Conservation (phyloP, 306 rosid genomes). For the Dryas drummondii region DNA sequence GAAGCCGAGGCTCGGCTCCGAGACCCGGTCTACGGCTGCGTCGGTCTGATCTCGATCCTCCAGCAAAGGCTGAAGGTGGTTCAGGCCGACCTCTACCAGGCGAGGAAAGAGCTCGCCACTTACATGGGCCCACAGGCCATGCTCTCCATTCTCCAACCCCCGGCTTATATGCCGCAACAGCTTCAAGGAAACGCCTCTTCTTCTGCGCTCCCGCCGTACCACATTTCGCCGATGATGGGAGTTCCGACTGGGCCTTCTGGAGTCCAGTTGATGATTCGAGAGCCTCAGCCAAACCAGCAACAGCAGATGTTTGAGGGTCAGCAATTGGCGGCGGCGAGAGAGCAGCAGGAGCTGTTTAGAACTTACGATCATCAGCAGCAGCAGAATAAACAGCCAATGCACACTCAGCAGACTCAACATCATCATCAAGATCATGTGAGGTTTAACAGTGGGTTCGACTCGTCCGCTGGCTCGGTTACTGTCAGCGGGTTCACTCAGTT, state of each 20-base stretch:
- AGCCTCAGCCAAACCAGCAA: constrained; percentile 37
- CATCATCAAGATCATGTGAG: constrained; percentile 47
- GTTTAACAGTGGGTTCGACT: constrained; percentile 61
- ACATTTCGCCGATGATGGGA: constrained; percentile 34
- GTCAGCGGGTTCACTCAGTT: constrained; percentile 54
- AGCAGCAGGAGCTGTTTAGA: constrained; percentile 65
- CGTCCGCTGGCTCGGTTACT: constrained; percentile 40
- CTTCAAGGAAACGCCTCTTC: constrained; percentile 33
- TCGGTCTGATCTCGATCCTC: constrained; percentile 82
- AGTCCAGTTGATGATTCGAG: constrained; percentile 53
- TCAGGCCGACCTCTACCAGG: constrained; percentile 53
- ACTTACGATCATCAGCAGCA: constrained; percentile 34
- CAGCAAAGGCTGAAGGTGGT: constrained; percentile 65
- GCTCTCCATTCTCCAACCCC: constrained; percentile 30
- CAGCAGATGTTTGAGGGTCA: constrained; percentile 69
- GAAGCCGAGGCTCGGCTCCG: constrained; percentile 87
- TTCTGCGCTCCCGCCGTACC: constrained; percentile 36
- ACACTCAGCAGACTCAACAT: constrained; percentile 35
- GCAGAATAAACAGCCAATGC: constrained; percentile 20
- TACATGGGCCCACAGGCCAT: constrained; percentile 72
- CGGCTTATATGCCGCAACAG: constrained; percentile 27
- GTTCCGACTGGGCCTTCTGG: constrained; percentile 22
- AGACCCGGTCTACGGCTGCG: constrained; percentile 92
- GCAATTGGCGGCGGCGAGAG: constrained; percentile 67
- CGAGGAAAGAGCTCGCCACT: constrained; percentile 69